These are phyloP conservation scores for Pulveroboletus frians DNA, from an alignment of 768 basidiomycete species.

Conservation along the genomic window DNA sequence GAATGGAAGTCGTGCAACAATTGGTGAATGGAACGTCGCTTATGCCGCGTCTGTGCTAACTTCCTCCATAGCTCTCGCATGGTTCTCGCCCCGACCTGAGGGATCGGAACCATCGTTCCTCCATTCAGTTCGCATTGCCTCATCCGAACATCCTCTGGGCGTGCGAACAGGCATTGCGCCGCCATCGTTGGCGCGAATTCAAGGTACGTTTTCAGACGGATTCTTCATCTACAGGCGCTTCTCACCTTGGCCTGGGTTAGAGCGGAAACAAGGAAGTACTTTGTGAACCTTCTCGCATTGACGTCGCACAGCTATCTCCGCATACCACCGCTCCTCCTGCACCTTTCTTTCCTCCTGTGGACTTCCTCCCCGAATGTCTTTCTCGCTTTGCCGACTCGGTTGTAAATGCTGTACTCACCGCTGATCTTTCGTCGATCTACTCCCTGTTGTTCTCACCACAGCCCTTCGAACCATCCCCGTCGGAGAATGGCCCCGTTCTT, in stretches of 20 bases:
- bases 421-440: conserved; percentile 47
- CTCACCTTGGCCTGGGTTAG: conserved; percentile 15
- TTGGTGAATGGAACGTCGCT: conserved; percentile 43
- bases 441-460: conserved; percentile 51
- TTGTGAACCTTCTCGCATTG: conserved; percentile 20
- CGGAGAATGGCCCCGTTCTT: conserved; percentile 40
- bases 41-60: conserved; percentile 9
- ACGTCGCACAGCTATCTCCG: conserved; percentile 25
- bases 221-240: conserved; percentile 1
- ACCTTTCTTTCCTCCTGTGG: conserved; percentile 24
- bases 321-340: conserved; percentile 19
- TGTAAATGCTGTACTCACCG: conserved; percentile 48
- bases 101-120: conserved; percentile 66
- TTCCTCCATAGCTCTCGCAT: conserved; percentile 41
- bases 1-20: conserved; percentile 57
- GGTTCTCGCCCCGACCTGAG: conserved; percentile 71
- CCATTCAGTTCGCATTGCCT: conserved; percentile 60
- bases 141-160: conserved; percentile 64
- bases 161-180: conserved; percentile 62
- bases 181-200: conserved; percentile 54
- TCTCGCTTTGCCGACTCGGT: conserved; percentile 45
- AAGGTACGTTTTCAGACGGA: conserved; percentile 36
- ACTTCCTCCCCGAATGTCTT: conserved; percentile 39
- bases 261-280: conserved; percentile 30
- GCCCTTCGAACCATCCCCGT: conserved; percentile 40